Conservation (phyloP, 2,329 filamentous ascomycete genomes). For the Epichloe gansuensis region DNA sequence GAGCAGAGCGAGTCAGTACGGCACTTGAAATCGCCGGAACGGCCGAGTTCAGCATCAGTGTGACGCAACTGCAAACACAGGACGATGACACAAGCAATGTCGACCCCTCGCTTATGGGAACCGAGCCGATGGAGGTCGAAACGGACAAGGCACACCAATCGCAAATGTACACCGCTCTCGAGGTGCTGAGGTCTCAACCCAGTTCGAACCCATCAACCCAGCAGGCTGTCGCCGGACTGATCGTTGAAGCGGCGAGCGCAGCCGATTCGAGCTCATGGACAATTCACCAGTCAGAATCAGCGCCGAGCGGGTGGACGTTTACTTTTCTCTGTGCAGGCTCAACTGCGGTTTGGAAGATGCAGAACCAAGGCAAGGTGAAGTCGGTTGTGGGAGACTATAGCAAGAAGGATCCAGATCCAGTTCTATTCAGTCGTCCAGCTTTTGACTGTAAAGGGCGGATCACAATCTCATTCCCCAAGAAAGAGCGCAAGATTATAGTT, state of each 20-base stretch:
- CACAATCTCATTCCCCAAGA: conserved; percentile 35
- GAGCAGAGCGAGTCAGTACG: conserved; percentile 35
- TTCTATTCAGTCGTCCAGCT: conserved; percentile 36
- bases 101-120: conserved; percentile 22
- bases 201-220: conserved; percentile 35
- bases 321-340: conserved; percentile 42
- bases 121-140: conserved; percentile 9
- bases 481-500: conserved; percentile 33
- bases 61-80: conserved; percentile 25
- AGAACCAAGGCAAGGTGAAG: conserved; percentile 29
- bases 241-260: conserved; percentile 29
- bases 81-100: conserved; percentile 16
- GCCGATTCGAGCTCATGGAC: conserved; percentile 38
- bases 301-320: conserved; percentile 38
- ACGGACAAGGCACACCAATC: conserved; percentile 13
- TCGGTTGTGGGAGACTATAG: conserved; percentile 36
- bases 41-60: conserved; percentile 29
- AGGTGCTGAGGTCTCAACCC: conserved; percentile 36
- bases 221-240: conserved; percentile 34
- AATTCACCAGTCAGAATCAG: conserved; percentile 30
- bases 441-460: conserved; percentile 45
- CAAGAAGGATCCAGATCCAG: conserved; percentile 31
- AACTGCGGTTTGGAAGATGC: conserved; percentile 35
- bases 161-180: conserved; percentile 30
- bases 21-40: conserved; percentile 34